These are phyloP conservation scores for Fraxinus platypoda DNA, from an alignment of 305 asterid genomes.

Conservation along the genomic window DNA sequence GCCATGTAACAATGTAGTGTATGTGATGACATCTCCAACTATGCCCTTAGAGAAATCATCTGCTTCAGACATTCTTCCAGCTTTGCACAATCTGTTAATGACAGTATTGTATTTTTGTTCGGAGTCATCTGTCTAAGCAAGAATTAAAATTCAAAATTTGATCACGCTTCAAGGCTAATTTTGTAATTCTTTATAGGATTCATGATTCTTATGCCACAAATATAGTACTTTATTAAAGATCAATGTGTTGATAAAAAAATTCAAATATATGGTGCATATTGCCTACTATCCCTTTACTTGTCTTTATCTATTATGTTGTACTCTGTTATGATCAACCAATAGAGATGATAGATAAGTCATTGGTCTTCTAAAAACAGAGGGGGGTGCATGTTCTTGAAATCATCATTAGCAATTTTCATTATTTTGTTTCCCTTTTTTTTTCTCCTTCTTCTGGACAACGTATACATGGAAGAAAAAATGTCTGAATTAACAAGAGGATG, in stretches of 20 bases:
- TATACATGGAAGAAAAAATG: no score
- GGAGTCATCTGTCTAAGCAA: no score
- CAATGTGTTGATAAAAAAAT: neutral
- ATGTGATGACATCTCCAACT: constrained; percentile 62
- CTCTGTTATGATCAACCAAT: neutral
- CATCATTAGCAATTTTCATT: no score
- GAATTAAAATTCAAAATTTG: no score
- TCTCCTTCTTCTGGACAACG: no score
- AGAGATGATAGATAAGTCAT: constrained; percentile 10
- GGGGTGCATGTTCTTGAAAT: no score
- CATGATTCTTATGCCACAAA: no score
- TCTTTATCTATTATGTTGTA: neutral
- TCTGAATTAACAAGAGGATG: no score
- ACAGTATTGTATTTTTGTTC: constrained; percentile 72
- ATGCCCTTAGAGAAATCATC: constrained; percentile 59
- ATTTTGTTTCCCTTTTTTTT: no score
- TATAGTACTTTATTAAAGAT: no score
- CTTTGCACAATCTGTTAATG: constrained; percentile 73
- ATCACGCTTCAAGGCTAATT: no score
- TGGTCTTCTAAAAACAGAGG: neutral
- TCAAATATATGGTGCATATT: constrained; percentile 1
- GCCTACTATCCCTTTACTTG: neutral
- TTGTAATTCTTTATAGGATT: no score
- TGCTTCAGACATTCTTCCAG: constrained; percentile 67
- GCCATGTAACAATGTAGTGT: constrained; percentile 66